phyloP scores from a whole-genome alignment of 73 alveolate genomes.

The Blepharisma stoltei region DNA sequence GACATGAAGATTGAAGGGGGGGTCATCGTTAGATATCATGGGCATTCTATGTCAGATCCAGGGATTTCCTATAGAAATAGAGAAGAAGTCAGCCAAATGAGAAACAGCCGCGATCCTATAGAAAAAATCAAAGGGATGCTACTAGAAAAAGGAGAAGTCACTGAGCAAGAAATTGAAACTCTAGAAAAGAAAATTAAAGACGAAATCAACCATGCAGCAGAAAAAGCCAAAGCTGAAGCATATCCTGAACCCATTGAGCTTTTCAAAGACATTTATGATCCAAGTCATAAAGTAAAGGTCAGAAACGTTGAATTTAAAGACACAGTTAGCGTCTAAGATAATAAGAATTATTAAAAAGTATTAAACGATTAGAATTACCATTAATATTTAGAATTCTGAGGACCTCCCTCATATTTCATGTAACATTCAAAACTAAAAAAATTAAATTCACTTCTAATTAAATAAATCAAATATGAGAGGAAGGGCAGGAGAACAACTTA shows the following conservation, averaged over 20 bases:
- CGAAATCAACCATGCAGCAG: conserved; percentile 68
- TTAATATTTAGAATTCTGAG: too few species aligned
- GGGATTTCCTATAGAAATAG: conserved; percentile 80
- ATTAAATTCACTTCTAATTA: too few species aligned
- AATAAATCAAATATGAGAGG: too few species aligned
- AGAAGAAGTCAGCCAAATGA: conserved; percentile 69
- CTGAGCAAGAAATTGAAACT: conserved; percentile 61
- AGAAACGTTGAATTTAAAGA: conserved; percentile 29
- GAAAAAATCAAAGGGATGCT: conserved; percentile 54
- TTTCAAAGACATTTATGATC: conserved; percentile 52
- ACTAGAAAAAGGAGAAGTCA: conserved; percentile 58
- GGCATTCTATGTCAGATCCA: conserved; percentile 88
- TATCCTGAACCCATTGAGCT: conserved; percentile 66
- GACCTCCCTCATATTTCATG: too few species aligned
- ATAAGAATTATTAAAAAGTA: too few species aligned
- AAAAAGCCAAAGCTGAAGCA: conserved; percentile 67
- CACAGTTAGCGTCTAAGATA: conserved; percentile 7
- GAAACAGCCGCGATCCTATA: conserved; percentile 74
- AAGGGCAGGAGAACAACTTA: too few species aligned
- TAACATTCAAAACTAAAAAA: too few species aligned
- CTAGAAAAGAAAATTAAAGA: conserved; percentile 59
- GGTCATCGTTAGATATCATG: conserved; percentile 87
- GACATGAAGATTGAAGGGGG: too few species aligned
- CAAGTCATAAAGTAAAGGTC: not conserved
- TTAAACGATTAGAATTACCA: too few species aligned